Base-by-base conservation (phyloP, 2,329 filamentous ascomycete species). In the Sporothrix phasma region DNA sequence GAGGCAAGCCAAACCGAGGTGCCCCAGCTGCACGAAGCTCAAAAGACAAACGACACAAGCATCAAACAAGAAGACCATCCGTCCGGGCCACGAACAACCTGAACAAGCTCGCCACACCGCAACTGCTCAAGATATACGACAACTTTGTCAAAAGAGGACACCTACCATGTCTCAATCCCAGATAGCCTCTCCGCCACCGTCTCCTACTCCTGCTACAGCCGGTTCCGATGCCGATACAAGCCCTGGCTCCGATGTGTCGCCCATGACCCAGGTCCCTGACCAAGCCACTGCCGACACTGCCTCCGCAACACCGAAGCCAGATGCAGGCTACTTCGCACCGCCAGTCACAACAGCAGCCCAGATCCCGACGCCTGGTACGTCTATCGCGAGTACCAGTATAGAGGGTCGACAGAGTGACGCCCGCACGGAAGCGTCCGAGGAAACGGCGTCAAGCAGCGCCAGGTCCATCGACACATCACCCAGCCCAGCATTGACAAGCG, bases 171-270 rank as follows among this genome's bases (percentile, higher is more conserved):
- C 56, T 19, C 26, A 15, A 3, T 31, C 34, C 29, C 5, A 39
- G 41, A 10, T 8, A 17, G 17, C 49, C 6, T 37, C 47, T 13
- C 13, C 53, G 7, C 29, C 54, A 8, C 15, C 62, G 1, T 34
- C 37, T 3, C 19, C 45, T n/a, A 26, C 45, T 17, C 39, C 49
- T 22, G 43, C 65, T 63, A 24, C 31, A 24, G 60, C 64, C 22
- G 58, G 65, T 1, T n/a, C 69, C 7, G 37, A 66, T 24, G 58
- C 62, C 37, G 67, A 66, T 53, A 69, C 72, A 61, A 76, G 74
- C 65, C 72, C 76, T 60, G 76, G 76, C 66, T 77, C 75, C 19
- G 77, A 79, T 53, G 69, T 80, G 64, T 81, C 79, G 64, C 78
- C 79, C 31, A 73, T 72, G 62, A 74, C 78, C 68, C 66, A 70